Conservation (phyloP, 2,329 filamentous ascomycete genomes). For the Neoascochyta sp. region DNA sequence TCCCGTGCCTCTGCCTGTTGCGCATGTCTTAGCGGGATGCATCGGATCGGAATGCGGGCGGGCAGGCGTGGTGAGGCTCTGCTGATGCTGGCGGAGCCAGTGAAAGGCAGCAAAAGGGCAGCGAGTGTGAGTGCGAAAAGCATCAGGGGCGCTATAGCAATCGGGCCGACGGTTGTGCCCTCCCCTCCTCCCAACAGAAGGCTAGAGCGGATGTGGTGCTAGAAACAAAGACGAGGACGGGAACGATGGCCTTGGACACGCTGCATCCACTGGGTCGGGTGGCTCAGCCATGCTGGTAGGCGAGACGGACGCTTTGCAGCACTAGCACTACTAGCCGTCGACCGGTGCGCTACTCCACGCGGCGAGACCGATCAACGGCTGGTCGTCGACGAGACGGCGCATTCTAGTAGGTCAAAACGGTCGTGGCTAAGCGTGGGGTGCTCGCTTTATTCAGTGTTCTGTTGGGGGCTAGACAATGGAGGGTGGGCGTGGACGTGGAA, state of each 20-base stretch:
- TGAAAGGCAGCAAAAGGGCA: too few relatives aligned
- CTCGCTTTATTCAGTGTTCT: slow-evolving; percentile 2
- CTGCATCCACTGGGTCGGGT: slow-evolving; percentile 9
- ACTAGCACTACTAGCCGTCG: too few relatives aligned
- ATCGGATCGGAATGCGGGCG: not conserved
- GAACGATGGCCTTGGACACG: slow-evolving; percentile 8
- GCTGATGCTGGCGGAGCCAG: slow-evolving; percentile 4
- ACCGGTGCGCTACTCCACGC: slow-evolving; percentile 5
- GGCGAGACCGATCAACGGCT: slow-evolving; percentile 5
- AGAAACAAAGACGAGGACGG: too few relatives aligned
- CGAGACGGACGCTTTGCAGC: slow-evolving; percentile 3
- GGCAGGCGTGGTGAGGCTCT: slow-evolving; percentile 17
- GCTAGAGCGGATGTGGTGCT: too few relatives aligned
- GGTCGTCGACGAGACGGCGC: slow-evolving; percentile 1
- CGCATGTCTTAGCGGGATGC: too few relatives aligned
- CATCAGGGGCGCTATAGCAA: too few relatives aligned
- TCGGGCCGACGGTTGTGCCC: slow-evolving; percentile 1
- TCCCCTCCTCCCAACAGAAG: slow-evolving; percentile 3
- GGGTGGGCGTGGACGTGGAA: too few relatives aligned
- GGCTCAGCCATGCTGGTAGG: too few relatives aligned
- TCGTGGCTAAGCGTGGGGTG: not conserved
- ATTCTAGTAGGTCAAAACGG: slow-evolving; percentile 6
- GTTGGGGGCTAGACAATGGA: slow-evolving; percentile 1
- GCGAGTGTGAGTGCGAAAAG: too few relatives aligned
- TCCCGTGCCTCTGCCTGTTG: slow-evolving; percentile 5